These are phyloP conservation scores for Penicillium sp. DNA, from an alignment of 2,329 filamentous ascomycete genomes.

Conservation along the genomic window DNA sequence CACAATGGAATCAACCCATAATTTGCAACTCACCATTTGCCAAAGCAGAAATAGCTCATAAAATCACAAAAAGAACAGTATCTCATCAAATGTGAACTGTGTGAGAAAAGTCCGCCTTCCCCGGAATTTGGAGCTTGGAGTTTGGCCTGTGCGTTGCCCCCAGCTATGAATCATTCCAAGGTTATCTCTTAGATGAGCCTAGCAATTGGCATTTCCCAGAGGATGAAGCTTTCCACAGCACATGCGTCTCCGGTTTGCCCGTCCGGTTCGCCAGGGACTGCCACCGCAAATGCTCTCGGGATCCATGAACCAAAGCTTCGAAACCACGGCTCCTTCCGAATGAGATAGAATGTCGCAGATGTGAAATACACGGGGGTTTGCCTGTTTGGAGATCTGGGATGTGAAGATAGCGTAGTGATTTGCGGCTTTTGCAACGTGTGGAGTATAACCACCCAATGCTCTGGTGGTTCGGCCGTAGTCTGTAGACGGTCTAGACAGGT, in stretches of 20 bases:
- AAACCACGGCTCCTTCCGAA: slow-evolving; percentile 8
- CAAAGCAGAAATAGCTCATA: background rate
- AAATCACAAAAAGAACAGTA: background rate
- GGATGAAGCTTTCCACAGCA: slow-evolving; percentile 6
- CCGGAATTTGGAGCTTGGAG: slow-evolving; percentile 11
- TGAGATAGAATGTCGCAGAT: too few species aligned
- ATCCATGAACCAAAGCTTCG: slow-evolving; percentile 2
- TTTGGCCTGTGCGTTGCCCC: slow-evolving; percentile 2
- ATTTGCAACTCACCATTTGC: background rate
- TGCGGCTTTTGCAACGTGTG: background rate
- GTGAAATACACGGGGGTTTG: background rate
- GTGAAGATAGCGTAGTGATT: background rate
- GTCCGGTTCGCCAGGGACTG: slow-evolving; percentile 24
- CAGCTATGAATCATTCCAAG: background rate
- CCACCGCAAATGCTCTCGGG: slow-evolving; percentile 9
- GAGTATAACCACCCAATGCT: background rate
- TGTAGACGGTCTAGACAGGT: slow-evolving; percentile 5
- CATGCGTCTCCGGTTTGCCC: slow-evolving; percentile 13
- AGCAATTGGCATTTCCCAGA: slow-evolving; percentile 3
- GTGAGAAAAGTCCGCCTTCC: slow-evolving; percentile 1
- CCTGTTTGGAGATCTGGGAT: background rate
- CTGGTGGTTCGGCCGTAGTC: background rate
- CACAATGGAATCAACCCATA: too few species aligned
- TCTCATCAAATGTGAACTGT: background rate
- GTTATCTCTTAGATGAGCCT: slow-evolving; percentile 8